phyloP scores from a whole-genome alignment of 768 basidiomycete species.

The Psilocybe cyanescens region DNA sequence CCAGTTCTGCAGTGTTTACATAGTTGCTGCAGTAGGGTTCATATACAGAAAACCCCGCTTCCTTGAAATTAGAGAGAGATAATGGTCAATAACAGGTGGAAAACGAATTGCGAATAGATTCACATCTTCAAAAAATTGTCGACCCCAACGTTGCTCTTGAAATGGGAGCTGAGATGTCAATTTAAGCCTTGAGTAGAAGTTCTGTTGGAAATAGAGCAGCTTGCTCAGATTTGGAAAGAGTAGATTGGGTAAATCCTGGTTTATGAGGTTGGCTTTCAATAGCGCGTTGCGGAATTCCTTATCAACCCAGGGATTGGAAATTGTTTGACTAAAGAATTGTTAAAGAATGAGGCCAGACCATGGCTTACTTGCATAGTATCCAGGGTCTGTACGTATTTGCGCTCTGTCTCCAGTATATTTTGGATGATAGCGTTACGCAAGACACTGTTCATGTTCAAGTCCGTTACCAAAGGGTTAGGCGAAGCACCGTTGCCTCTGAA shows the following conservation, averaged over 20 bases:
- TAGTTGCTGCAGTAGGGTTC: background rate
- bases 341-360: background rate
- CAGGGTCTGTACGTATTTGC: constrained; percentile 1
- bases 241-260: background rate
- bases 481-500: background rate
- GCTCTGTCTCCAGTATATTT: constrained; percentile 1
- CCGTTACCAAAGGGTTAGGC: background rate
- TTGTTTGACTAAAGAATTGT: too few species aligned
- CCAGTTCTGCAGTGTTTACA: background rate
- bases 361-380: background rate
- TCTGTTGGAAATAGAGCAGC: background rate
- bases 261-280: background rate
- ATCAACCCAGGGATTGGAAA: too few species aligned
- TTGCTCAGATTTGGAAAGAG: constrained; percentile 1
- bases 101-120: background rate
- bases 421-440: background rate
- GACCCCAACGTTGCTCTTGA: background rate
- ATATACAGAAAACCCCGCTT: background rate
- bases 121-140: background rate
- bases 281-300: background rate
- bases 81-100: background rate
- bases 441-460: background rate
- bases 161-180: background rate
- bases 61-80: background rate
- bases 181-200: background rate